Evolutionary conservation across 23 red algal genomes (phyloP).

Genomic region (Gracilariopsis chorda): DNA sequence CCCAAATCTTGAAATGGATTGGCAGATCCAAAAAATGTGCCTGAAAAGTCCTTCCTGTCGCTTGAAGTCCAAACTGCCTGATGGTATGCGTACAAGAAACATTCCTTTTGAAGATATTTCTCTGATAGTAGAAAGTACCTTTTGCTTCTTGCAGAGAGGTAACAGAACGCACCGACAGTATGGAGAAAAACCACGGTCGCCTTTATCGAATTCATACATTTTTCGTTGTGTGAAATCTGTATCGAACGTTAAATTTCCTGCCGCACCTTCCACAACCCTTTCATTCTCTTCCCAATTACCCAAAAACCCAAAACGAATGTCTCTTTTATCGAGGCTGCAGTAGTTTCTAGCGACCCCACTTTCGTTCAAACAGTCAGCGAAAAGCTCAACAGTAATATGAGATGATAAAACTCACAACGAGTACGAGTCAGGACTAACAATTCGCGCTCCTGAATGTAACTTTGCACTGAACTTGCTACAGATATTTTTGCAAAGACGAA

Average conservation of each 20-base stretch:
- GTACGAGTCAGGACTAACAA: constrained; percentile 13
- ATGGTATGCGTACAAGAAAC: background rate
- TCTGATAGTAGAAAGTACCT: background rate
- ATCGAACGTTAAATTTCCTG: constrained; percentile 14
- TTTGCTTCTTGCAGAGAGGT: background rate
- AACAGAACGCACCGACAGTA: constrained; percentile 23
- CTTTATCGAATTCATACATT: background rate
- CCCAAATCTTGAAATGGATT: background rate
- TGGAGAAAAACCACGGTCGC: background rate
- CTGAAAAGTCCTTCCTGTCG: background rate
- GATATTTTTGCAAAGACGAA: no score
- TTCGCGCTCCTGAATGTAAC: no score
- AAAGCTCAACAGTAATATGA: background rate
- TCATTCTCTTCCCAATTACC: constrained; percentile 27
- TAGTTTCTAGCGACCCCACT: background rate
- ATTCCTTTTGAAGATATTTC: background rate
- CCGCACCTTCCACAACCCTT: constrained; percentile 1
- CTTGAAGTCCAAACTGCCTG: background rate
- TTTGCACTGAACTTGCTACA: no score
- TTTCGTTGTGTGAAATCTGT: background rate
- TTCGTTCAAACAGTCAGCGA: constrained; percentile 26
- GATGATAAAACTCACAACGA: background rate
- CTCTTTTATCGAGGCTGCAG: background rate
- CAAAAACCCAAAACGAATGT: background rate
- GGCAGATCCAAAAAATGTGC: no score